phyloP scores from a whole-genome alignment of 805 yeast genomes.

The Yarrowia bubula region DNA sequence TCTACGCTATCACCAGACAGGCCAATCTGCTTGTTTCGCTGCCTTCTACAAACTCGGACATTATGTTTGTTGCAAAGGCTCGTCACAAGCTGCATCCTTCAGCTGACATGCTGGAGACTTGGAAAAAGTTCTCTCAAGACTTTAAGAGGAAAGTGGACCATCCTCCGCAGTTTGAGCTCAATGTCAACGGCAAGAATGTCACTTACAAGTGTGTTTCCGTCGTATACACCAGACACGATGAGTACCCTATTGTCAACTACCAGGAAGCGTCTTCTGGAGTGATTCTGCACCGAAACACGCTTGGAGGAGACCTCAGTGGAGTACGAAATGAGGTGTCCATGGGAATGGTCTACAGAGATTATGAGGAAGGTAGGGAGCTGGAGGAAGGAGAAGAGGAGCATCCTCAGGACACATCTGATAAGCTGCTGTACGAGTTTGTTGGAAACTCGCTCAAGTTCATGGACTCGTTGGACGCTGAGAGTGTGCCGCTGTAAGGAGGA shows the following conservation, averaged over 20 bases:
- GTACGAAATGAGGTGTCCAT: background rate
- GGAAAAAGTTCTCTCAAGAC: background rate
- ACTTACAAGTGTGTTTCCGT: background rate
- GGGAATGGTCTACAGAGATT: background rate
- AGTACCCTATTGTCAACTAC: background rate
- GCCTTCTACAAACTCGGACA: background rate
- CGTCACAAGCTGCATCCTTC: background rate
- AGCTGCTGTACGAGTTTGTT: background rate
- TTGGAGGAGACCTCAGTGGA: constrained; percentile 7
- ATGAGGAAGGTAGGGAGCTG: background rate
- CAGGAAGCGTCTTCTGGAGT: background rate
- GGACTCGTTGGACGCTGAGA: constrained; percentile 6
- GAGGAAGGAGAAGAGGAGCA: background rate
- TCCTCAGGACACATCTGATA: background rate
- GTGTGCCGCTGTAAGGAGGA: background rate
- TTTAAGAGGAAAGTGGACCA: background rate
- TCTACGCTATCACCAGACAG: constrained; percentile 1
- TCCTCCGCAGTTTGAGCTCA: background rate
- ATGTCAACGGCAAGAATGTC: background rate
- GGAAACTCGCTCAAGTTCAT: constrained; percentile 5
- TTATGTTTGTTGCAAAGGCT: background rate
- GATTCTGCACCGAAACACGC: background rate
- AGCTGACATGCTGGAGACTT: background rate
- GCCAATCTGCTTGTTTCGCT: background rate
- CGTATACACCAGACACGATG: background rate